Percentiles rank a stretch among this genome's conserved stretches.
phyloP scores from a whole-genome alignment of 148 eudicot genomes.

The Rhododendron kiyosumense region DNA sequence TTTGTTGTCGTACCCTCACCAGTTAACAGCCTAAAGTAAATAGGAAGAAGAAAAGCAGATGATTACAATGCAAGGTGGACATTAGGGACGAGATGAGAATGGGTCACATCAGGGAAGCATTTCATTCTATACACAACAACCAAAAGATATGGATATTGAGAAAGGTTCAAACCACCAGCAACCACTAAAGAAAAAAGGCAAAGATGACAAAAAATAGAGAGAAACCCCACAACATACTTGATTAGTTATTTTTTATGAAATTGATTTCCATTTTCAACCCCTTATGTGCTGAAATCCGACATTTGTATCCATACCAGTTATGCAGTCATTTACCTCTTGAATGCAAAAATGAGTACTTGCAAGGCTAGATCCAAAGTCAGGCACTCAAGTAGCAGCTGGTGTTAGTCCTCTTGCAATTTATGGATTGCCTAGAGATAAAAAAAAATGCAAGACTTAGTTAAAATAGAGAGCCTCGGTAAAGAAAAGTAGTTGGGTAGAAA shows the following conservation, averaged over 20 bases:
- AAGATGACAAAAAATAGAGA: background rate
- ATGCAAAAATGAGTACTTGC: conserved; percentile 13
- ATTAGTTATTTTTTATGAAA: background rate
- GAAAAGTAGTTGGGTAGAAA: background rate
- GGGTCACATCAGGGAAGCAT: background rate
- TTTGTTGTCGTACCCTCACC: background rate
- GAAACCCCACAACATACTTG: background rate
- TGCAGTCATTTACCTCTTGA: conserved; percentile 13
- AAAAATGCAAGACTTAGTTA: background rate
- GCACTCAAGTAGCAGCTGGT: conserved; percentile 23
- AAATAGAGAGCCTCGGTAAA: background rate
- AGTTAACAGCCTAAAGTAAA: background rate
- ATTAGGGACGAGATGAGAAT: background rate
- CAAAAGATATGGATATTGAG: background rate
- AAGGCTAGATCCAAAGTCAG: conserved; percentile 24
- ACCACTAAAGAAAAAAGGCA: background rate
- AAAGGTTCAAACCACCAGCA: background rate
- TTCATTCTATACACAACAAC: background rate
- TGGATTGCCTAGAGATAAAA: background rate
- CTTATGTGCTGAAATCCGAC: background rate
- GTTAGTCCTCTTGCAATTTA: conserved; percentile 16
- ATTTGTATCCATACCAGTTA: background rate
- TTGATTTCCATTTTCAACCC: background rate
- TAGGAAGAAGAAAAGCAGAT: background rate
- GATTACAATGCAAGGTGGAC: background rate